Evolutionary conservation across 2,329 filamentous ascomycete genomes (phyloP), one percentile per base, ranked within the genome.

Genomic region (Aspergillus tanneri): DNA sequence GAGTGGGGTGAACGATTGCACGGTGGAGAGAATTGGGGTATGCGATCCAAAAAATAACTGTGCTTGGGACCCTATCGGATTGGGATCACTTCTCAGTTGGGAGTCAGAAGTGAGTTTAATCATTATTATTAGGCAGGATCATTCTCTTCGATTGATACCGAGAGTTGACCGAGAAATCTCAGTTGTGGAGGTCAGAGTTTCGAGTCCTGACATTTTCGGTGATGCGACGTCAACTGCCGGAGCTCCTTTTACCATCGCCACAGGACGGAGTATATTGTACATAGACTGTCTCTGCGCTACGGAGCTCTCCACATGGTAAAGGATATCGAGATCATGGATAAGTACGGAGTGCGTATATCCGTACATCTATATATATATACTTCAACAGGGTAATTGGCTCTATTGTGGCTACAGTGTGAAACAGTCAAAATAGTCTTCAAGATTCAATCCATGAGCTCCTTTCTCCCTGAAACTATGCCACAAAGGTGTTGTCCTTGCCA

Each of bases 101-200:
- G 43, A 21, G 14, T 14, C n/a, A 11, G 2, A 10, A 9, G 19
- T n/a, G 5, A 14, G 9, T 16, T 7, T n/a, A 3, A 9, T 22
- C 3, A 28, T 10, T 28, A 10, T 28, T 10, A n/a, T 28, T 28
- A 14, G 30, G 22, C n/a, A n/a, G 28, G n/a, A 36, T 10, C 9
- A 11, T 18, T 28, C 18, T 25, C 11, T 36, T 45, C 23, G 10
- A 10, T 16, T 12, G 34, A 41, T n/a, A 19, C 46, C 46, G 46
- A 48, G 40, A 48, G 46, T 44, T 43, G 16, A 18, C 46, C 46
- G 46, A 48, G 46, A 48, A 43, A 48, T 19, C 7, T 25, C 40
- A 40, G 46, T 12, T 8, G 46, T 47, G 46, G 46, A 43, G 38
- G 14, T 16, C 23, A 10, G 27, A 25, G 23, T 27, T 24, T 21